Base-by-base conservation (phyloP, 139 green algal species). In the Chlorella sp. region DNA sequence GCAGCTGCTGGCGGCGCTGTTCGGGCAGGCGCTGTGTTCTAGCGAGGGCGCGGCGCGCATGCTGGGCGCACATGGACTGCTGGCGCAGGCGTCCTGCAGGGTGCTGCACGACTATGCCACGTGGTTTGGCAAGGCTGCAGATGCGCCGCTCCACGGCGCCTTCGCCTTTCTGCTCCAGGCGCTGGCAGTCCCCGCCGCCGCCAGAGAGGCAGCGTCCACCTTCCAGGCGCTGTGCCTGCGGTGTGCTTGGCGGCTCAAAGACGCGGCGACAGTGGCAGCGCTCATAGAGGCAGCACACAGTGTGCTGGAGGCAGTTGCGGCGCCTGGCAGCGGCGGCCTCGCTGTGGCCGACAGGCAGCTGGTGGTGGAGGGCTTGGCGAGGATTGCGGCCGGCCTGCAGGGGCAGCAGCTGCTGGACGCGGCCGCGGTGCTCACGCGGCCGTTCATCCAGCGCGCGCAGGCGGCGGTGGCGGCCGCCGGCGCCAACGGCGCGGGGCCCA, bases 151-250 rank as follows among this genome's bases (percentile, higher is more conserved):
- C 43, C 25, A 76, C 67, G 64, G 59, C 23, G 66, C 74, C 12
- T 61, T 80, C 35, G 46, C 46, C n/a, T 60, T 73, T 58, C 61
- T 66, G 69, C 69, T 75, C 53, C 27, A n/a, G 19, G 69, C 53
- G 53, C 53, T 75, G 53, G 27, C 27, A 12, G 41, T 66, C 0
- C 38, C 69, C n/a, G 45, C n/a, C n/a, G n/a, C n/a, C n/a, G n/a
- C 78, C 11, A 55, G 38, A 29, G 36, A 46, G 25, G 56, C 74
- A 11, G 83, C 80, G 27, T 77, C 82, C 12, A 79, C 84, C 15
- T 90, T 94, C 74, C 82, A 83, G 27, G 74, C 69, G 40, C 64
- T 93, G 9, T 93, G 86, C 77, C 78, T 86, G 48, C 87, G 87
- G 46, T 90, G 86, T 67, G 45, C 46, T 6, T 40, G 56, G 67